Base-by-base conservation (phyloP, 805 yeast species). In the Ogataea paradorogensis region DNA sequence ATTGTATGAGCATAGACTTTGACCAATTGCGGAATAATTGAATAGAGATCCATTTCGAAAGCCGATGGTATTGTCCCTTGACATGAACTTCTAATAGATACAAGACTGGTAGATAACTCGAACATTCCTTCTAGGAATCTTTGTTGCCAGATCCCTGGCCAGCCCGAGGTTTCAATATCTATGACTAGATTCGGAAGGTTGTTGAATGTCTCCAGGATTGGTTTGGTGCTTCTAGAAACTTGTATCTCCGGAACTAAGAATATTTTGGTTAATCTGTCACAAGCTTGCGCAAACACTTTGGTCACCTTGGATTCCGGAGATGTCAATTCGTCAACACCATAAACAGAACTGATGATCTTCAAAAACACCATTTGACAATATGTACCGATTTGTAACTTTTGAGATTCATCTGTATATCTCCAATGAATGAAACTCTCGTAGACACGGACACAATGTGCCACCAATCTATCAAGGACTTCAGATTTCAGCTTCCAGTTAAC, bases 341-440 rank as follows among this genome's bases (percentile, higher is more conserved):
- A 79, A 3, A 76, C 70, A 9, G 76, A 62, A 15, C 63, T 62
- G 30, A 86, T 55, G 2, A 84, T 69, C 26, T 71, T 72, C 9
- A 73, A 62, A 53, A 87, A 83, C 2, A 79, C 65, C 16, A 69
- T 69, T 10, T 82, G 64, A 5, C 80, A 68, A 35, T 68, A 62
- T 5, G 70, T 63, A 0, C 90, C 88, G 30, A 88, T 66, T 48
- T 78, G 73, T 48, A 76, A 67, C 45, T 80, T 77, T 53, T 88
- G 85, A 32, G 66, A 59, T 1, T 76, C 63, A 9, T 71, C 58
- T 22, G 67, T 63, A 58, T 78, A 89, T 47, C 78, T 74, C 84
- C 95, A 87, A 53, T 73, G 76, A 3, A 72, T 63, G 49, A 81
- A 84, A 48, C 85, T 79, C 52, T 88, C 96, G 61, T 80, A 86